Evolutionary conservation across 176 grass and related monocot genomes (phyloP), one percentile per base, ranked within the genome.

Genomic region (Zea luxurians): DNA sequence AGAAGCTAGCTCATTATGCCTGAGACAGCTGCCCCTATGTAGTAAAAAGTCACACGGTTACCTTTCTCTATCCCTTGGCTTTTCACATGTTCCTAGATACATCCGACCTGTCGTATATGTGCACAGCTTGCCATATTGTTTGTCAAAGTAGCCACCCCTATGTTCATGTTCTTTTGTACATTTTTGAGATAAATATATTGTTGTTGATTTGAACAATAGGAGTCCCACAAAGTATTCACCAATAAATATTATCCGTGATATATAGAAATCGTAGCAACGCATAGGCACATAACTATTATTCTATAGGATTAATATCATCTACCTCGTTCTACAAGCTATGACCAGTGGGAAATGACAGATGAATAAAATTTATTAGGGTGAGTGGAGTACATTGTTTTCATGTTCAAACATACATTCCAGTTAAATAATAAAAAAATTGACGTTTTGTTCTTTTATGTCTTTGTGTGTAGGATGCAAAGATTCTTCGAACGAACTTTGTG

Each of bases 151-250:
- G 70, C 20, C 27, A 27, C 62, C 68, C 62, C 68, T 53, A 45
- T 21, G 46, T 61, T 43, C 38, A 73, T 20, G 20, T 71, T 85
- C 80, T 18, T 85, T 73, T 84, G 82, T 82, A 81, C 83, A 85
- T 73, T 66, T 50, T 66, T 71, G 65, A 46, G 66, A 85, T 77
- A 48, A 77, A 81, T 80, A 75, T 68, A 71, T 76, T 64, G 15
- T 67, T 80, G 67, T 41, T 50, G 48, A 89, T 36, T 81, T 59
- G 66, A 74, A 89, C 66, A 85, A 73, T 85, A 89, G 78, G 71
- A 11, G 53, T 76, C 50, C 76, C 35, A 79, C 7, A 53, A 5
- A 11, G 38, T 85, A 48, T 79, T 55, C 4, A 66, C 74, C 50
- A 48, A 75, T 68, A 58, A 75, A 81, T 7, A 53, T 70, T 43